Evolutionary conservation across 768 basidiomycete species (phyloP).

Genomic region (Austroboletus eburneus): DNA sequence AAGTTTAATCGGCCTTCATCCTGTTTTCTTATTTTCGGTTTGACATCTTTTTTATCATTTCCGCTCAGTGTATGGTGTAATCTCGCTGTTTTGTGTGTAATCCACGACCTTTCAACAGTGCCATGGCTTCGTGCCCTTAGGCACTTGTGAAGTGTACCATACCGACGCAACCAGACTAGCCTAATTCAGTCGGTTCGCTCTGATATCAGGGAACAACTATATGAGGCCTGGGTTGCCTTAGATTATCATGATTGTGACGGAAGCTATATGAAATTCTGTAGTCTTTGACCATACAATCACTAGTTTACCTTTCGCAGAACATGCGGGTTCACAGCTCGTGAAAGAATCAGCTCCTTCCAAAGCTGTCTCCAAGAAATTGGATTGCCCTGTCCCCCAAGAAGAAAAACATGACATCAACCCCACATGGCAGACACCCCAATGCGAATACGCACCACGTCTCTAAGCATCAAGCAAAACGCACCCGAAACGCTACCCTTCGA

Average conservation of each 20-base stretch:
- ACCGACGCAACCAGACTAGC: no score
- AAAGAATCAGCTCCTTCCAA: conserved; percentile 61
- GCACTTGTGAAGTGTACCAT: no score
- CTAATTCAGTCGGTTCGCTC: no score
- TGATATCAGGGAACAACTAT: no score
- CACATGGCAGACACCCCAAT: neutral
- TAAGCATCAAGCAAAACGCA: conserved; percentile 66
- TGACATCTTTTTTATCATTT: conserved; percentile 28
- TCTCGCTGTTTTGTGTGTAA: conserved; percentile 13
- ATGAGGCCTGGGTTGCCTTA: no score
- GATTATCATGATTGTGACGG: no score
- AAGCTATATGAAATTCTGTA: no score
- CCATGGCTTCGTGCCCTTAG: no score
- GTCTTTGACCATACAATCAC: no score
- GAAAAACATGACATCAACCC: no score
- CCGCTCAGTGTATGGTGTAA: conserved; percentile 28
- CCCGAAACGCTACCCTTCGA: conserved; percentile 43
- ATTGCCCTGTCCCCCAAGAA: conserved; percentile 47
- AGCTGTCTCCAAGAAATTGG: conserved; percentile 76
- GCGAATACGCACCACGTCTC: conserved; percentile 52
- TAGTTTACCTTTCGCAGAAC: conserved; percentile 35
- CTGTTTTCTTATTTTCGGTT: conserved; percentile 18
- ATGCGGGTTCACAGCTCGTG: conserved; percentile 51
- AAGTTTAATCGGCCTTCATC: conserved; percentile 38
- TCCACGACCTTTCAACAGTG: conserved; percentile 6